Evolutionary conservation across 768 basidiomycete species (phyloP).

Genomic region (Leucosporidium creatinivorum): DNA sequence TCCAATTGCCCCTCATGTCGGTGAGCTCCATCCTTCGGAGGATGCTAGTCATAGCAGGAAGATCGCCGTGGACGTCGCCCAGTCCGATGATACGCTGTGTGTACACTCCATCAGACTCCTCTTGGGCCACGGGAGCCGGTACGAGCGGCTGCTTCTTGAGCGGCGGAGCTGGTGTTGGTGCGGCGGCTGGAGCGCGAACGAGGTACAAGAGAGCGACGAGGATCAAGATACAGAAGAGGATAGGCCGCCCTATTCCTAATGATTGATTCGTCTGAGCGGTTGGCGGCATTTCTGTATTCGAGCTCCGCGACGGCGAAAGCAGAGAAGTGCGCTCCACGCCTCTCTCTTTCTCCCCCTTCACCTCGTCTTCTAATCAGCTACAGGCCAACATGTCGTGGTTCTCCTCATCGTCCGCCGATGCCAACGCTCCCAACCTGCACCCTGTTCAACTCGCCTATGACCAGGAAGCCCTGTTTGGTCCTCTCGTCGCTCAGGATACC

Average conservation of each 20-base stretch:
- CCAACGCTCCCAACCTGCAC: constrained; percentile 57
- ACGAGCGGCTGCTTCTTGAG: neutral
- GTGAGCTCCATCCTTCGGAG: constrained; percentile 72
- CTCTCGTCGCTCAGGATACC: constrained; percentile 64
- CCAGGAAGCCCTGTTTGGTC: constrained; percentile 60
- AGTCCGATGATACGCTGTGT: constrained; percentile 46
- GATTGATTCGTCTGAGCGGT: no score
- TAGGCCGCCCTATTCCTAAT: neutral
- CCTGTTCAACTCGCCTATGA: constrained; percentile 60
- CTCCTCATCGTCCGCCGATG: constrained; percentile 13
- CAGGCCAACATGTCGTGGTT: constrained; percentile 35
- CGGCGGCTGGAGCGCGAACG: neutral
- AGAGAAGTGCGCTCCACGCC: neutral
- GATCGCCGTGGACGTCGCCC: constrained; percentile 86
- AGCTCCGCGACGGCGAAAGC: no score
- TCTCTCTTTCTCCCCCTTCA: neutral
- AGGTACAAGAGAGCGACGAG: neutral
- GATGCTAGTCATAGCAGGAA: constrained; percentile 68
- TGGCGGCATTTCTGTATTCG: no score
- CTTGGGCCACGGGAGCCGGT: neutral
- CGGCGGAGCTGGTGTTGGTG: neutral
- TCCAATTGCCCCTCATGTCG: constrained; percentile 68
- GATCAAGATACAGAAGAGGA: neutral
- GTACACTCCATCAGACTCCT: neutral
- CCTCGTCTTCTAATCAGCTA: neutral